Evolutionary conservation across 345 rosid genomes (phyloP).

Genomic region (Hirschfeldia incana): DNA sequence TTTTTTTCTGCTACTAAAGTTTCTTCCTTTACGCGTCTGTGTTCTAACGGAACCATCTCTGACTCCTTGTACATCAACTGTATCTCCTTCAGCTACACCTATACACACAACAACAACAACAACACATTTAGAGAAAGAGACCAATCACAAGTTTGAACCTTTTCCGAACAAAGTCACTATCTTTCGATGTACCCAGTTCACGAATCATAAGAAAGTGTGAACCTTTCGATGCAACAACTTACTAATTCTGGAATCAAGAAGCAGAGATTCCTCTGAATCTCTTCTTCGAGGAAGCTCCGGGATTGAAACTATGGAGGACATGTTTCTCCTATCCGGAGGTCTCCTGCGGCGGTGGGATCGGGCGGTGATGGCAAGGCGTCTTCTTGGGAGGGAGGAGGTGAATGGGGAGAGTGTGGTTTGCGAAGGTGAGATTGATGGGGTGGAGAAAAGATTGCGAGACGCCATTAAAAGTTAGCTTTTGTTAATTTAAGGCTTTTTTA

Average conservation of each 20-base stretch:
- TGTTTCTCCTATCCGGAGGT: slow-evolving; percentile 29
- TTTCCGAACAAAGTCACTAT: neutral
- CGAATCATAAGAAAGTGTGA: neutral
- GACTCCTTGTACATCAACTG: slow-evolving; percentile 47
- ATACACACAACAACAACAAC: neutral
- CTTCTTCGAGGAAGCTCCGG: slow-evolving; percentile 48
- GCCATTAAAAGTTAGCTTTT: slow-evolving; percentile 38
- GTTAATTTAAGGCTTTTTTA: neutral
- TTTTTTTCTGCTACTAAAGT: slow-evolving; percentile 39
- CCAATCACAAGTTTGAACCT: neutral
- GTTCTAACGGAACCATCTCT: slow-evolving; percentile 41
- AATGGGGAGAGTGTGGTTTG: slow-evolving; percentile 36
- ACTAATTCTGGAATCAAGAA: slow-evolving; percentile 54
- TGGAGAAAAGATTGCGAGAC: slow-evolving; percentile 7
- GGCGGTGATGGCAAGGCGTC: slow-evolving; percentile 31
- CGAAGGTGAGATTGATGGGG: slow-evolving; percentile 44
- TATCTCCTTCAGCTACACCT: slow-evolving; percentile 67
- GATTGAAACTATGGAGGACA: slow-evolving; percentile 41
- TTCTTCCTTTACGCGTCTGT: slow-evolving; percentile 45
- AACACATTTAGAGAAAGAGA: neutral
- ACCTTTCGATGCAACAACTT: neutral
- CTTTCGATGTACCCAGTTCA: neutral
- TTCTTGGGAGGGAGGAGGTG: neutral
- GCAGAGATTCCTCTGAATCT: slow-evolving; percentile 45
- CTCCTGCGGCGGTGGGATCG: slow-evolving; percentile 36